A percentile compares a stretch with the other conserved stretches of the same genome.
Conservation (phyloP, 192 early-diverging fungal species). For the Coemansia sp. region DNA sequence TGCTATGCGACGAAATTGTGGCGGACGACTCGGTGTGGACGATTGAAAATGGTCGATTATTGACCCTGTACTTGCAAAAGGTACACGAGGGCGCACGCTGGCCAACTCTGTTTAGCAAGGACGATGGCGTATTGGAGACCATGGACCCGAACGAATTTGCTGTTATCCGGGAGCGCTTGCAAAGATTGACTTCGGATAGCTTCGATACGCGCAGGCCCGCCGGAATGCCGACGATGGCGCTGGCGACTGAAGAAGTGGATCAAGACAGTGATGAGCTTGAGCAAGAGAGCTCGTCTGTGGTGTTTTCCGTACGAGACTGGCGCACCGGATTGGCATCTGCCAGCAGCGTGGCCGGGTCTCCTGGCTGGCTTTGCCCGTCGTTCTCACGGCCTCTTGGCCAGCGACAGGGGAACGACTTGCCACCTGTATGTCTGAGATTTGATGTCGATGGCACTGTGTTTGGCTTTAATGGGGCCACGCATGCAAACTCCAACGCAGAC, state of each 20-base stretch:
- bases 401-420: slow-evolving; percentile 21
- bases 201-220: slow-evolving; percentile 8
- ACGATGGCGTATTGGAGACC: slow-evolving; percentile 68
- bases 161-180: slow-evolving; percentile 62
- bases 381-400: slow-evolving; percentile 26
- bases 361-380: slow-evolving; percentile 67
- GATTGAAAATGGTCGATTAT: slow-evolving; percentile 61
- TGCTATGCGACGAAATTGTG: slow-evolving; percentile 55
- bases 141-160: slow-evolving; percentile 65
- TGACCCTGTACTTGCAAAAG: slow-evolving; percentile 70
- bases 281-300: slow-evolving; percentile 22
- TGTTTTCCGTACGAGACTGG: slow-evolving; percentile 54
- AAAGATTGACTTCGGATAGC: slow-evolving; percentile 63
- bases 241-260: slow-evolving; percentile 22
- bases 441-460: slow-evolving; percentile 78
- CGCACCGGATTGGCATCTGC: slow-evolving; percentile 39
- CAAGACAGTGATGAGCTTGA: slow-evolving; percentile 44
- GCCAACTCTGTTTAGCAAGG: slow-evolving; percentile 66
- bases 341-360: slow-evolving; percentile 57
- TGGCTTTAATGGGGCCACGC: slow-evolving; percentile 40
- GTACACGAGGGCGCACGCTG: slow-evolving; percentile 64
- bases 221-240: not conserved
- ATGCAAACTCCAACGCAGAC: slow-evolving; percentile 10
- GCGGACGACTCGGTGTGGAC: slow-evolving; percentile 71
- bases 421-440: slow-evolving; percentile 64